Evolutionary conservation across 495 filamentous ascomycete genomes (phyloP).

Genomic region (Aspergillus biplanus): DNA sequence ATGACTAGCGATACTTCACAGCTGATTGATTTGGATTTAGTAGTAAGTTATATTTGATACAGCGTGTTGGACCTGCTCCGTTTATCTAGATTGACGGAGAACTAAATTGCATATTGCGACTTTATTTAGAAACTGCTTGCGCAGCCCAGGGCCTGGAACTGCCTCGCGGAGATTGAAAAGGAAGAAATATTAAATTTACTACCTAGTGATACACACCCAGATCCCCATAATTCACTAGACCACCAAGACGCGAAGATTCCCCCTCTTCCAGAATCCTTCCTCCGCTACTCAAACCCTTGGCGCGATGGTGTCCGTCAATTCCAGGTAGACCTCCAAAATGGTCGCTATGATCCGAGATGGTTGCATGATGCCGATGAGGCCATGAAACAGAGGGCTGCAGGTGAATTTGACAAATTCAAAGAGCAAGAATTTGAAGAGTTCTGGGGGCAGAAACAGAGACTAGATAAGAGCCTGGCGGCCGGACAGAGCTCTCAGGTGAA

Average conservation of each 20-base stretch:
- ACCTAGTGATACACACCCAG: constrained; percentile 51
- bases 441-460: constrained; percentile 69
- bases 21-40: constrained; percentile 57
- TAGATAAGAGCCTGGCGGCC: constrained; percentile 37
- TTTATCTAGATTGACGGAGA: background rate
- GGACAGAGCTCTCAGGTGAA: constrained; percentile 57
- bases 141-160: constrained; percentile 59
- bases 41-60: constrained; percentile 46
- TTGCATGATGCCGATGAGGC: constrained; percentile 64
- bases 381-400: constrained; percentile 61
- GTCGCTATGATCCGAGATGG: constrained; percentile 70
- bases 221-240: constrained; percentile 37
- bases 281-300: constrained; percentile 57
- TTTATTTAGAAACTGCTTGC: constrained; percentile 56
- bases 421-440: constrained; percentile 66
- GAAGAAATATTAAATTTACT: constrained; percentile 58
- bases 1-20: constrained; percentile 59
- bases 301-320: constrained; percentile 53
- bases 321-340: constrained; percentile 62
- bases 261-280: constrained; percentile 46
- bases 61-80: no score
- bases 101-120: constrained; percentile 3
- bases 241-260: constrained; percentile 38
- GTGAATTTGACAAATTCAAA: constrained; percentile 73
- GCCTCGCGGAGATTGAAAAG: constrained; percentile 59